Conservation (phyloP, 192 early-diverging fungal species). For the Pilobolus umbonatus region DNA sequence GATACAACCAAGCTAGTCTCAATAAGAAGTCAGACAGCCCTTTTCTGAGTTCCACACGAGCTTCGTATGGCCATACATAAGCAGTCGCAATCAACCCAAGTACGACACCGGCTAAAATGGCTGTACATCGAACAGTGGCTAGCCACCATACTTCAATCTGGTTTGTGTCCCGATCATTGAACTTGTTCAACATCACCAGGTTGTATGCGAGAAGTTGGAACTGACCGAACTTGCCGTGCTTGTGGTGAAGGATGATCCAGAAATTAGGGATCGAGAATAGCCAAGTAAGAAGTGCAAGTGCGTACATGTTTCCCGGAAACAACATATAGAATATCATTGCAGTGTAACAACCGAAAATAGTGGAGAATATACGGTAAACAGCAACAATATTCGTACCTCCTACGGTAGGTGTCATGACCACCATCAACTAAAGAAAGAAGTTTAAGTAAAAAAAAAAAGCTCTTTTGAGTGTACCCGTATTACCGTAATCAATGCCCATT, state of each 20-base stretch:
- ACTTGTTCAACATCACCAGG: slow-evolving; percentile 74
- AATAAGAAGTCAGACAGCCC: slow-evolving; percentile 69
- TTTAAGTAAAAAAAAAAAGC: background rate
- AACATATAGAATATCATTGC: slow-evolving; percentile 58
- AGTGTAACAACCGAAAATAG: slow-evolving; percentile 59
- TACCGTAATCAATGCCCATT: slow-evolving; percentile 77
- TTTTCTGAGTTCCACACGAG: slow-evolving; percentile 74
- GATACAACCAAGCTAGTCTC: slow-evolving; percentile 67
- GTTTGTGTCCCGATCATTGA: slow-evolving; percentile 61
- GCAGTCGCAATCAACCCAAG: slow-evolving; percentile 64
- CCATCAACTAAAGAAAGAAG: slow-evolving; percentile 41
- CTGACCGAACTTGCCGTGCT: slow-evolving; percentile 71
- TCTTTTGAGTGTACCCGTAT: no score
- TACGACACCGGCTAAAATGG: slow-evolving; percentile 68
- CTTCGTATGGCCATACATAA: slow-evolving; percentile 84
- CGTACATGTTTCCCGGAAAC: slow-evolving; percentile 40
- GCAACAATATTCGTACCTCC: slow-evolving; percentile 72
- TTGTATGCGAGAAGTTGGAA: slow-evolving; percentile 75
- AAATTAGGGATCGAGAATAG: slow-evolving; percentile 67
- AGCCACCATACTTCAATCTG: slow-evolving; percentile 44
- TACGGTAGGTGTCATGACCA: slow-evolving; percentile 83
- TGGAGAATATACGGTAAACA: slow-evolving; percentile 69
- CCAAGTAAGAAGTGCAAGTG: slow-evolving; percentile 48
- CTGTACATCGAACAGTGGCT: slow-evolving; percentile 56
- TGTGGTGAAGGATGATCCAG: slow-evolving; percentile 58